Evolutionary conservation across 768 basidiomycete species (phyloP), one percentile per base, ranked within the genome.

Genomic region (Boletus coccyginus): DNA sequence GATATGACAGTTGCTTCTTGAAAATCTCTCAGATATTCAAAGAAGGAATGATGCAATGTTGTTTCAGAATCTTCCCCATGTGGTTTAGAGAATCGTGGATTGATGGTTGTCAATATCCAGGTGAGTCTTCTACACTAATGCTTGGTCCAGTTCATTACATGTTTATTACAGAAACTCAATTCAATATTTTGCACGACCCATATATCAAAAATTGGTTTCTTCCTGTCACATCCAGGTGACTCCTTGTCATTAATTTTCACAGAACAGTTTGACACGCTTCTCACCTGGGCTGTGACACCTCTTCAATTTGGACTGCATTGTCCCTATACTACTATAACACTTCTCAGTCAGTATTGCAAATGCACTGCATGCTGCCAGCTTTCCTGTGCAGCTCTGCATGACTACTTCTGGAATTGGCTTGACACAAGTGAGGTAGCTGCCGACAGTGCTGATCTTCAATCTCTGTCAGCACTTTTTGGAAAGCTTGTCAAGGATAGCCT

Each of bases 221-320:
- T 92, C 60, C 75, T 80, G 8, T 75, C 77, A 10, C 74, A 73
- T 31, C 66, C 68, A 3, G 43, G 60, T 27, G 64, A 74, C 29
- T 49, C 64, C 21, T 75, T 78, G 52, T 65, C 72, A 21, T 64
- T 74, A 13, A 66, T 70, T 12, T 89, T 91, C 62, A 71, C 77
- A n/a, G 80, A 81, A 55, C 90, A 92, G 65, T 78, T 92, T 17
- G 83, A 89, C 60, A 79, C 85, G 50, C 77, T 92, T 3, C 77
- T 93, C 11, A 88, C 88, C 0, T 94, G 92, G 91, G 83, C 83
- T 62, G 84, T 92, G 29, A 90, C 90, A 0, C 82, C 85, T 3
- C 74, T 89, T 17, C 92, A 93, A 70, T 92, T 87, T 57, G 91
- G 92, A 11, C 86, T 91, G 43, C 92, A 92, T 61, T 78, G 91